Conservation (phyloP, 202 grass and related monocot genomes). For the Panicum virgatum region DNA sequence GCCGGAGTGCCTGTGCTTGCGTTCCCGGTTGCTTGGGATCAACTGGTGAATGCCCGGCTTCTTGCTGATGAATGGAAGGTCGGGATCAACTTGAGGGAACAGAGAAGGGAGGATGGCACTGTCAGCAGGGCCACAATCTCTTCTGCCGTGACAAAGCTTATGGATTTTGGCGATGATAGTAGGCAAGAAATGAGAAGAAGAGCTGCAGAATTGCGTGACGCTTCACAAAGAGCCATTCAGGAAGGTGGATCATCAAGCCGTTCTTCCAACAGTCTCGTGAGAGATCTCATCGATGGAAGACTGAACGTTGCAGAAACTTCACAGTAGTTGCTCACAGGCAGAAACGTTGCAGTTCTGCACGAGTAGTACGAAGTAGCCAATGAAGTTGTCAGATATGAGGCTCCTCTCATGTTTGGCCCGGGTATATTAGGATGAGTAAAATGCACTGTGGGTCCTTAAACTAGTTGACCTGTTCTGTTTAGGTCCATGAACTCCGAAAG, state of each 20-base stretch:
- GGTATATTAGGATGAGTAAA: too few relatives aligned
- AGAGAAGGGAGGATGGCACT: conserved; percentile 23
- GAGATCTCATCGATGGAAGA: conserved; percentile 4
- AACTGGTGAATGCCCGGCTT: conserved; percentile 44
- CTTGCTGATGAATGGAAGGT: conserved; percentile 57
- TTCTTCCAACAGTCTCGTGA: conserved; percentile 6
- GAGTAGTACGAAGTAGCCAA: too few relatives aligned
- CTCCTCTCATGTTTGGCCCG: too few relatives aligned
- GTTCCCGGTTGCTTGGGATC: conserved; percentile 64
- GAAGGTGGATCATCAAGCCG: conserved; percentile 16
- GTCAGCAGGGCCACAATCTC: conserved; percentile 39
- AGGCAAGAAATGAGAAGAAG: conserved; percentile 52
- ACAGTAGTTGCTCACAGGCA: neutral
- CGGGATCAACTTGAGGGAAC: conserved; percentile 51
- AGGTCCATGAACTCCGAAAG: too few relatives aligned
- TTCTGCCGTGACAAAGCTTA: conserved; percentile 40
- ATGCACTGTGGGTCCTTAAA: too few relatives aligned
- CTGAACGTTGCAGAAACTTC: conserved; percentile 1
- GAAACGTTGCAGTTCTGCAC: too few relatives aligned
- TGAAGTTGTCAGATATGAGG: too few relatives aligned
- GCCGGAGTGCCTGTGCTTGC: conserved; percentile 62
- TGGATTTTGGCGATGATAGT: conserved; percentile 41
- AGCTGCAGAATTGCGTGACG: conserved; percentile 26
- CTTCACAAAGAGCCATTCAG: neutral
- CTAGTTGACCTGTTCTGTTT: too few relatives aligned